Evolutionary conservation across 2,329 filamentous ascomycete genomes (phyloP).

Genomic region (Phialemoniopsis sp.): DNA sequence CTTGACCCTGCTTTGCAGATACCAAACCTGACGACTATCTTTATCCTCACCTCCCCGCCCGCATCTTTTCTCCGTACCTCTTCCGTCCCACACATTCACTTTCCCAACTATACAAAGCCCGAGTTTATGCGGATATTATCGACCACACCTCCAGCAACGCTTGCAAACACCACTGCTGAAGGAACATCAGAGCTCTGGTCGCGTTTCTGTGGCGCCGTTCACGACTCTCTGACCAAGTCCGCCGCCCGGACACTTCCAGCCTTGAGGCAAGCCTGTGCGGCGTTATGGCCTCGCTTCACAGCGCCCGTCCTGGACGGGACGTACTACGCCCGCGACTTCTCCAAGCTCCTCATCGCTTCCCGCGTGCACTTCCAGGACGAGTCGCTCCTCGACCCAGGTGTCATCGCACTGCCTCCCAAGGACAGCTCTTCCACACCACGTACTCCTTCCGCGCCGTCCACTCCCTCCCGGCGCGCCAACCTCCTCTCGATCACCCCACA

Average conservation of each 20-base stretch:
- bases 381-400: conserved; percentile 60
- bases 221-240: conserved; percentile 79
- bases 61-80: conserved; percentile 66
- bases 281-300: conserved; percentile 83
- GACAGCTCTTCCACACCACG: not conserved
- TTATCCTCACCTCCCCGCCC: conserved; percentile 70
- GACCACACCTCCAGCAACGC: conserved; percentile 36
- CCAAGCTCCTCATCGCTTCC: conserved; percentile 71
- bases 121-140: conserved; percentile 77
- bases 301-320: conserved; percentile 72
- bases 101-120: conserved; percentile 76
- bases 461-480: conserved; percentile 1
- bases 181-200: conserved; percentile 69
- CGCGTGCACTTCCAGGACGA: conserved; percentile 71
- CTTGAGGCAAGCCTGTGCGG: conserved; percentile 65
- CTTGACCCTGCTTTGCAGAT: too few species aligned
- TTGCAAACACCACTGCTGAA: conserved; percentile 43
- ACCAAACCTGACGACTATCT: conserved; percentile 69
- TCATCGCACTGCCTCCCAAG: conserved; percentile 33
- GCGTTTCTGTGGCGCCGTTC: conserved; percentile 77
- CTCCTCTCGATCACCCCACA: conserved; percentile 14
- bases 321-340: conserved; percentile 75
- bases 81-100: conserved; percentile 73
- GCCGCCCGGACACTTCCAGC: conserved; percentile 75
- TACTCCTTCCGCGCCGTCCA: not conserved